Percentiles rank a stretch among this genome's conserved stretches.
phyloP scores from a whole-genome alignment of 352 stramenopile genomes.

The Peronosclerospora sorghi region DNA sequence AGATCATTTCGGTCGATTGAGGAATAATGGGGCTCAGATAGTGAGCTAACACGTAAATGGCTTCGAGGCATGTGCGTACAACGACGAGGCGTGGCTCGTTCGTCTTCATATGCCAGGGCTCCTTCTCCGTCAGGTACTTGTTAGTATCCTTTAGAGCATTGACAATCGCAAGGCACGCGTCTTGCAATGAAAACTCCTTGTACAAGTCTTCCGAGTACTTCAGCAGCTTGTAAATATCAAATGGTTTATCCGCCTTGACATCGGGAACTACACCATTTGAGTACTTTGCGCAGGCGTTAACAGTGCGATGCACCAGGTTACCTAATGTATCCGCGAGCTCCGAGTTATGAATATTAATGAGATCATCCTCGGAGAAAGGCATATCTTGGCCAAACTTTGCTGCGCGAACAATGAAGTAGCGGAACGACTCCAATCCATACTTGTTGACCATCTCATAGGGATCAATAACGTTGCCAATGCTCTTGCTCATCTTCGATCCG shows the following conservation, averaged over 20 bases:
- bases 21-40: constrained; percentile 94
- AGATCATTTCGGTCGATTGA: constrained; percentile 84
- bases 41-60: constrained; percentile 93
- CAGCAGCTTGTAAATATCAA: constrained; percentile 82
- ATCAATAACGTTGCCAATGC: constrained; percentile 96
- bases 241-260: constrained; percentile 46
- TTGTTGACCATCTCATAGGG: constrained; percentile 91
- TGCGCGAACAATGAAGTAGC: constrained; percentile 88
- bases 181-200: constrained; percentile 88
- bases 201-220: constrained; percentile 84
- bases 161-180: constrained; percentile 81
- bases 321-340: constrained; percentile 88
- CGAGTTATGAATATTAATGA: constrained; percentile 97
- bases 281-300: constrained; percentile 95
- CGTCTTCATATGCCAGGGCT: constrained; percentile 95
- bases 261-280: constrained; percentile 77
- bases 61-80: constrained; percentile 93
- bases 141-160: constrained; percentile 91
- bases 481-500: constrained; percentile 99
- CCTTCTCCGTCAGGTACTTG: constrained; percentile 96
- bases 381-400: constrained; percentile 94
- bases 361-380: constrained; percentile 84
- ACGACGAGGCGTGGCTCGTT: constrained; percentile 84
- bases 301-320: constrained; percentile 95
- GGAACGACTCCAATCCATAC: constrained; percentile 92